phyloP scores from a whole-genome alignment of 2,329 filamentous ascomycete species.

The Zopfia rhizophila region DNA sequence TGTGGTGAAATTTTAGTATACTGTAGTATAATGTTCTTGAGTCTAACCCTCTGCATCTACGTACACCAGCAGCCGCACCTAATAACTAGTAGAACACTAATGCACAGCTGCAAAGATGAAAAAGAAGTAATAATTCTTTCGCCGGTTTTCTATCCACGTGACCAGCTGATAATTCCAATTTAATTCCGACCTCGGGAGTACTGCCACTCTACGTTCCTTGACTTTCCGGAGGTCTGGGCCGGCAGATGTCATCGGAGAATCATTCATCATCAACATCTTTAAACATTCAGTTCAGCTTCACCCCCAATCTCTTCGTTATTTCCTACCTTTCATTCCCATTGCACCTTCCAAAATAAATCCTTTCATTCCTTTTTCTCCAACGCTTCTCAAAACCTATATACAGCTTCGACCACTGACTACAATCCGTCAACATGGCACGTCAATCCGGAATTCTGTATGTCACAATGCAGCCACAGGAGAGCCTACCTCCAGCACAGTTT shows the following conservation, averaged over 20 bases:
- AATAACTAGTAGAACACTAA: too few species aligned
- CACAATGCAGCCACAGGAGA: constrained; percentile 81
- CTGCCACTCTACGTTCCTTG: constrained; percentile 25
- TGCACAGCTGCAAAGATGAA: too few species aligned
- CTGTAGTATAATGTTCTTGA: too few species aligned
- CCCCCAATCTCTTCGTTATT: constrained; percentile 13
- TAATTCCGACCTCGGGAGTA: constrained; percentile 40
- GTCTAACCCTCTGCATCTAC: too few species aligned
- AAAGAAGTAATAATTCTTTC: too few species aligned
- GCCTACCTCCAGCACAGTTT: constrained; percentile 74
- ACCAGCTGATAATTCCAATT: too few species aligned
- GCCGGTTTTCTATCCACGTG: too few species aligned
- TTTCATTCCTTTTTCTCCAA: not conserved
- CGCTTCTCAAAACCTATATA: not conserved
- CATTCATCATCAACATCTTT: too few species aligned
- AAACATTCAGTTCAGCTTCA: not conserved
- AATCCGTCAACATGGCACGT: constrained; percentile 49
- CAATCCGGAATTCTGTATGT: constrained; percentile 81
- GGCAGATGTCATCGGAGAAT: constrained; percentile 48
- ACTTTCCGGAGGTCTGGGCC: constrained; percentile 25
- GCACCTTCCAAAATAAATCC: not conserved
- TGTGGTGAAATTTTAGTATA: too few species aligned
- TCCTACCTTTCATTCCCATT: constrained; percentile 1
- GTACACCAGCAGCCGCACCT: too few species aligned
- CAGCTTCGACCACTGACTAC: not conserved